A percentile compares a stretch with the other conserved stretches of the same genome.
Conservation (phyloP, 2,329 filamentous ascomycete genomes). For the Diaporthe eres region DNA sequence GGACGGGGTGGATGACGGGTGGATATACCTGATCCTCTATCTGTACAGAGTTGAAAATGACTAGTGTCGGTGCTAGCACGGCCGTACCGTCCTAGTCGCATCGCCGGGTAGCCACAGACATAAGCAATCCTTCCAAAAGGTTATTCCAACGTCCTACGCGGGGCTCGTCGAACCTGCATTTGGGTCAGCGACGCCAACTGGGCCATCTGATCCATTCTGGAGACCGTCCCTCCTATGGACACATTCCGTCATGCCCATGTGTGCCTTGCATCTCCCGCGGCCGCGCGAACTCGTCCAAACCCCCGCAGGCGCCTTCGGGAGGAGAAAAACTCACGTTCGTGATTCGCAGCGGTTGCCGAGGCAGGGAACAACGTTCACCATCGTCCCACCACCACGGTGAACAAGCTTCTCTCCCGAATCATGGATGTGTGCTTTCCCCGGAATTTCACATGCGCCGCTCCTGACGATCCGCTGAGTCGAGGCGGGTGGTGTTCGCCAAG, state of each 20-base stretch:
- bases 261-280: not conserved
- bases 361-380: constrained; percentile 6
- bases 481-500: not conserved
- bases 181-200: not conserved
- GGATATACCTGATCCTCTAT: not conserved
- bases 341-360: constrained; percentile 18
- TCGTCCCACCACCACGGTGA: not conserved
- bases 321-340: not conserved
- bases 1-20: too few relatives aligned
- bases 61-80: not conserved
- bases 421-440: not conserved
- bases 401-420: constrained; percentile 21
- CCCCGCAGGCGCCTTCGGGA: not conserved
- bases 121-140: constrained; percentile 3
- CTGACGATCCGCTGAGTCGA: not conserved
- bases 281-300: constrained; percentile 21
- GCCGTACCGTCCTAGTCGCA: not conserved
- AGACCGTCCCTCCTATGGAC: not conserved
- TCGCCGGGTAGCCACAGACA: not conserved
- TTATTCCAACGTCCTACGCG: constrained; percentile 15
- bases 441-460: constrained; percentile 9
- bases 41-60: not conserved
- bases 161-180: not conserved
- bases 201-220: not conserved
- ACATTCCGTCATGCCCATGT: constrained; percentile 1